Base-by-base conservation (phyloP, 805 yeast species). In the Blastobotrys peoriensis region DNA sequence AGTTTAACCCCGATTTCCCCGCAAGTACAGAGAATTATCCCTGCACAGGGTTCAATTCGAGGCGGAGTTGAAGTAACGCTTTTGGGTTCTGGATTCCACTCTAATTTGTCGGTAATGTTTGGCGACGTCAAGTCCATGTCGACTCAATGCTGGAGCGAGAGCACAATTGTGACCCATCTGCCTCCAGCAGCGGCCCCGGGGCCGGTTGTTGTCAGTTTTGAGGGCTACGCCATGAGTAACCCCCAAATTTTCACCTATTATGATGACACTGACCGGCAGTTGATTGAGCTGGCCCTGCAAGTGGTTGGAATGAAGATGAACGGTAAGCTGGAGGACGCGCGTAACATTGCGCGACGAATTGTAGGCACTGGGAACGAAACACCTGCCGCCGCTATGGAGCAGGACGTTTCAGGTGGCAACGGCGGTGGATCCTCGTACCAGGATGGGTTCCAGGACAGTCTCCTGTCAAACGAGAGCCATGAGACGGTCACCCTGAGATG, bases 241-340 rank as follows among this genome's bases (percentile, higher is more conserved):
- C 64, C 59, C 18, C 85, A 79, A 57, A 72, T 86, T 1, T 93
- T 93, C 64, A 91, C 98, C 0, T 93, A 93, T 58, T 75, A 87
- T 36, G 97, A 93, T 66, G 98, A 93, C 61, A 86, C 96, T 5
- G 98, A 93, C 65, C 76, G 94, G 52, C 97, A 91, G 64, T 73
- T 93, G 61, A 86, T 93, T 60, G 98, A 93, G 65, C 70, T 93
- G 52, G 98, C 98, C 1, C 71, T 93, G 55, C 98, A 93, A 62
- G 94, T 93, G 55, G 96, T 93, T 35, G 98, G 98, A 1, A 71
- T 89, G 64, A 91, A 93, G 66, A 88, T 91, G 96, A 89, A 87
- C 60, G 98, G 98, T 47, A 84, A 83, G 58, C 69, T 93, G 46
- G 98, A 93, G 60, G 97, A 91, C 65, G 97, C 98, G 2, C 79